Conservation (phyloP, 352 stramenopile genomes). For the Globisporangium megalacanthum region DNA sequence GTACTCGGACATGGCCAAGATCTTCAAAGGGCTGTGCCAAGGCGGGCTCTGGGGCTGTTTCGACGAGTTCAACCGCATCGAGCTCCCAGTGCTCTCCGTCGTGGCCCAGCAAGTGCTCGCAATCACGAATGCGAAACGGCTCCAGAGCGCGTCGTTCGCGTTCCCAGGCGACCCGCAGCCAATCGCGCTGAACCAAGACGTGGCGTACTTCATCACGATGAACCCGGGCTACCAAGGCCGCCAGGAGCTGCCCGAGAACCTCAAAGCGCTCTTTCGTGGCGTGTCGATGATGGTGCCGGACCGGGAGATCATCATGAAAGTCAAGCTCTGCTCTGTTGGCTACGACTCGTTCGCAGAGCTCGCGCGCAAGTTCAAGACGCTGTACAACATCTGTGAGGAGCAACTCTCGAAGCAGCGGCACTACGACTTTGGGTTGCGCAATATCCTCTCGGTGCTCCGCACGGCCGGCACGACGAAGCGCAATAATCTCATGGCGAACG, state of each 20-base stretch:
- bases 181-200: slow-evolving; percentile 54
- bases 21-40: slow-evolving; percentile 91
- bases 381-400: slow-evolving; percentile 94
- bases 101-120: slow-evolving; percentile 91
- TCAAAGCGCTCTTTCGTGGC: slow-evolving; percentile 90
- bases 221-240: slow-evolving; percentile 92
- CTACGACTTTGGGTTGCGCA: slow-evolving; percentile 93
- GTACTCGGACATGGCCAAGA: slow-evolving; percentile 91
- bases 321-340: slow-evolving; percentile 93
- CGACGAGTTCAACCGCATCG: slow-evolving; percentile 87
- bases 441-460: slow-evolving; percentile 94
- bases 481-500: slow-evolving; percentile 89
- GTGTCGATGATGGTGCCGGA: slow-evolving; percentile 97
- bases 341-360: slow-evolving; percentile 90
- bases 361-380: slow-evolving; percentile 93
- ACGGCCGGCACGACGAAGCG: slow-evolving; percentile 94
- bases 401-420: slow-evolving; percentile 91
- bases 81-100: slow-evolving; percentile 90
- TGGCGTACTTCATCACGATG: slow-evolving; percentile 92
- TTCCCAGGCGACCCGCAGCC: slow-evolving; percentile 62
- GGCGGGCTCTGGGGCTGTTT: slow-evolving; percentile 87
- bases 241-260: slow-evolving; percentile 90
- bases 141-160: slow-evolving; percentile 41
- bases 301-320: slow-evolving; percentile 94
- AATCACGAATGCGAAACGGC: slow-evolving; percentile 68